These are phyloP conservation scores for Cladorrhinum sp. DNA, from an alignment of 2,329 filamentous ascomycete genomes.

Conservation along the genomic window DNA sequence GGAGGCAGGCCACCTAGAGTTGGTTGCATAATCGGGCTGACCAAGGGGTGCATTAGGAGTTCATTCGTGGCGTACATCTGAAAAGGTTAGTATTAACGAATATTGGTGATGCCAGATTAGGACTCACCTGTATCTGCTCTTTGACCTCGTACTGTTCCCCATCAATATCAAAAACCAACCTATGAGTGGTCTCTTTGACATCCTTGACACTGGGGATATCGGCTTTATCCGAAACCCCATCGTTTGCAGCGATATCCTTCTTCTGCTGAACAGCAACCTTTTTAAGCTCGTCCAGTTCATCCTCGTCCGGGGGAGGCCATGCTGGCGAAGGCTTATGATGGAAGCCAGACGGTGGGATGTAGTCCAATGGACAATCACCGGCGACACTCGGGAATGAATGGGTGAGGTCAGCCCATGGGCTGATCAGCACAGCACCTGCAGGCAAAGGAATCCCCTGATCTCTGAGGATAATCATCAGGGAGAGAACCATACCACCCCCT, in stretches of 20 bases:
- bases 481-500: conserved; percentile 84
- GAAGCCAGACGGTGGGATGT: conserved; percentile 84
- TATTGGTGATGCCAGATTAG: background rate
- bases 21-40: conserved; percentile 84
- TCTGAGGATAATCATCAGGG: conserved; percentile 73
- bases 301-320: conserved; percentile 89
- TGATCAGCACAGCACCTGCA: conserved; percentile 85
- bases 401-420: conserved; percentile 92
- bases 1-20: conserved; percentile 88
- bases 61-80: conserved; percentile 77
- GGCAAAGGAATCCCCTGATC: conserved; percentile 82
- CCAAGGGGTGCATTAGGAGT: conserved; percentile 78
- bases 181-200: conserved; percentile 24
- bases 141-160: conserved; percentile 70
- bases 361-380: conserved; percentile 70
- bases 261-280: conserved; percentile 41
- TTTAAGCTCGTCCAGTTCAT: conserved; percentile 60
- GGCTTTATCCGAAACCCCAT: conserved; percentile 5
- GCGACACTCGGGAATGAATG: conserved; percentile 93
- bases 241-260: conserved; percentile 18
- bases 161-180: conserved; percentile 65
- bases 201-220: conserved; percentile 24
- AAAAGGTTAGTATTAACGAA: conserved; percentile 20
- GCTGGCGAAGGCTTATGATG: conserved; percentile 82
- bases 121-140: conserved; percentile 83